Evolutionary conservation across 495 filamentous ascomycete genomes (phyloP).

Genomic region (Daldinia grandis): DNA sequence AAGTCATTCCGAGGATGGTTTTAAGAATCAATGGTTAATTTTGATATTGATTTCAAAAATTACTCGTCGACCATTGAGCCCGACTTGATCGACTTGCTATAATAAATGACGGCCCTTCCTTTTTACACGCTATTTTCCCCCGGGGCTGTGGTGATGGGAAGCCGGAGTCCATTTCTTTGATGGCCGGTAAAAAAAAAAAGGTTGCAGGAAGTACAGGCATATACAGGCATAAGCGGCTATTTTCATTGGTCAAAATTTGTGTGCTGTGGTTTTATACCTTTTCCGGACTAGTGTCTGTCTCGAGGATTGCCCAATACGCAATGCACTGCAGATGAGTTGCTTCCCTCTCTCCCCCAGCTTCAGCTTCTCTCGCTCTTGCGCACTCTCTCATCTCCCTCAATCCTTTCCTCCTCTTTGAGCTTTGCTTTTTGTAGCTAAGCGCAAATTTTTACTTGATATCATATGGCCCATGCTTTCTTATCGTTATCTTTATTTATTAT

Average conservation of each 20-base stretch:
- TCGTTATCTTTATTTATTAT: slow-evolving; percentile 36
- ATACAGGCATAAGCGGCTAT: slow-evolving; percentile 20
- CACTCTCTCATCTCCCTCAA: slow-evolving; percentile 5
- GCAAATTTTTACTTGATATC: slow-evolving; percentile 21
- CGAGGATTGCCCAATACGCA: slow-evolving; percentile 36
- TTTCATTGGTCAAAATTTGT: slow-evolving; percentile 28
- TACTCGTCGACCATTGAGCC: slow-evolving; percentile 12
- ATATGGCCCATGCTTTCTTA: slow-evolving; percentile 34
- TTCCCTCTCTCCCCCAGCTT: slow-evolving; percentile 29
- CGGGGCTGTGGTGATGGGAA: slow-evolving; percentile 31
- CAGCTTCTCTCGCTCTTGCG: neutral
- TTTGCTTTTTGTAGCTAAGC: slow-evolving; percentile 30
- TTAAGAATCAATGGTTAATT: neutral
- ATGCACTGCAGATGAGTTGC: slow-evolving; percentile 31
- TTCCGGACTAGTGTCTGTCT: slow-evolving; percentile 24
- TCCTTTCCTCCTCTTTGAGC: neutral
- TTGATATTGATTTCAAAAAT: slow-evolving; percentile 8
- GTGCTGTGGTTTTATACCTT: slow-evolving; percentile 12
- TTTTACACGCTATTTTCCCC: slow-evolving; percentile 15
- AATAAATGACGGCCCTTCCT: slow-evolving; percentile 13
- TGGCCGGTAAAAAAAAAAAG: slow-evolving; percentile 18
- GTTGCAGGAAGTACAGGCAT: slow-evolving; percentile 30
- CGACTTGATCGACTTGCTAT: slow-evolving; percentile 15
- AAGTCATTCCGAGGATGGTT: neutral
- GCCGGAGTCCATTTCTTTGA: slow-evolving; percentile 22